These are phyloP conservation scores for Boletus rubropictus DNA, from an alignment of 768 basidiomycete genomes.

Conservation along the genomic window DNA sequence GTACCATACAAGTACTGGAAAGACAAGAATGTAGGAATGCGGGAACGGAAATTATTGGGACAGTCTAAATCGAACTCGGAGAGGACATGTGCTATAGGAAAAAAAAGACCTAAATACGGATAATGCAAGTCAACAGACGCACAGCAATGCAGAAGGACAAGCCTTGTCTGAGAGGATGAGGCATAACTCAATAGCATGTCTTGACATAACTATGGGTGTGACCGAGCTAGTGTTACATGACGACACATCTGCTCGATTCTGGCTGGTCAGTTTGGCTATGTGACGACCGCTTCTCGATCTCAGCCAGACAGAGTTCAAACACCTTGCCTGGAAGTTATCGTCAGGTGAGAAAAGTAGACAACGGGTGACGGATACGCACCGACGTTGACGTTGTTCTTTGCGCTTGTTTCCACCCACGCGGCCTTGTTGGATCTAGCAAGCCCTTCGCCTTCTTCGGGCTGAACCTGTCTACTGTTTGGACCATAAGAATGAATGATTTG, in stretches of 20 bases:
- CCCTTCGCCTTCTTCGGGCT: conserved; percentile 63
- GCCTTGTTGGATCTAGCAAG: conserved; percentile 68
- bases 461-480: conserved; percentile 61
- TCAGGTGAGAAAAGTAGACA: not conserved
- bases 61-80: conserved; percentile 26
- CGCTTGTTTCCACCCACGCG: conserved; percentile 85
- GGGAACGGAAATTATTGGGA: conserved; percentile 29
- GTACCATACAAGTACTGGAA: conserved; percentile 22
- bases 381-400: conserved; percentile 81
- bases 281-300: conserved; percentile 73
- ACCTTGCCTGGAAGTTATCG: conserved; percentile 52
- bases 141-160: conserved; percentile 26
- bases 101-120: conserved; percentile 32
- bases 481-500: conserved; percentile 28
- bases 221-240: conserved; percentile 43
- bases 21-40: conserved; percentile 20
- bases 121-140: conserved; percentile 31
- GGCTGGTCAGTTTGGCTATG: conserved; percentile 42
- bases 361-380: conserved; percentile 48
- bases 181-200: conserved; percentile 30
- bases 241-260: conserved; percentile 39
- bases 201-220: conserved; percentile 16
- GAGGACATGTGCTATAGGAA: conserved; percentile 16
- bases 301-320: conserved; percentile 76
- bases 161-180: conserved; percentile 21